Evolutionary conservation across 2,329 filamentous ascomycete species (phyloP).

Genomic region (Fusarium newnesense): DNA sequence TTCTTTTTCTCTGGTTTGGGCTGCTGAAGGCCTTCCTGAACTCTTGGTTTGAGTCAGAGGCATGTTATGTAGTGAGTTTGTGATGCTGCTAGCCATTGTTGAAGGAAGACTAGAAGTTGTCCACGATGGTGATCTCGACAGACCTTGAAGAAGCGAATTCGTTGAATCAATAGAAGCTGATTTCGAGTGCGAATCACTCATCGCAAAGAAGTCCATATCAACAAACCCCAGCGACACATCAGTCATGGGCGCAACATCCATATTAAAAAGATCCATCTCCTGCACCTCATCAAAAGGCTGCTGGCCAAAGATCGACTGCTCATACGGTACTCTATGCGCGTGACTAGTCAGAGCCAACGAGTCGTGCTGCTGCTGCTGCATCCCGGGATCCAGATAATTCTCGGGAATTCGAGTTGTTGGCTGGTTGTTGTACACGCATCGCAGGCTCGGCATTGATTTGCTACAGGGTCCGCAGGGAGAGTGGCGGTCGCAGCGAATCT

Average conservation of each 20-base stretch:
- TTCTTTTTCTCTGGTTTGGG: background rate
- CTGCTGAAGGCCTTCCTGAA: background rate
- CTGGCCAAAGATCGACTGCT: background rate
- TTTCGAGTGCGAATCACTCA: background rate
- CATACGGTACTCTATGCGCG: background rate
- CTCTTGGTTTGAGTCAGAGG: too few relatives aligned
- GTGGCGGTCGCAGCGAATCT: conserved; percentile 9
- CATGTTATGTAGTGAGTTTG: background rate
- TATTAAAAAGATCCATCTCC: conserved; percentile 1
- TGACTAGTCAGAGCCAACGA: background rate
- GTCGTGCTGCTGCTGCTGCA: background rate
- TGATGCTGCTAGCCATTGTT: background rate
- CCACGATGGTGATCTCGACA: background rate
- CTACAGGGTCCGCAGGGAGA: conserved; percentile 5
- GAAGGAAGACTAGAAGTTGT: background rate
- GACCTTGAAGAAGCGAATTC: background rate
- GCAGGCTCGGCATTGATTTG: conserved; percentile 4
- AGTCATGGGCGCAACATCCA: background rate
- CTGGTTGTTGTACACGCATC: conserved; percentile 8
- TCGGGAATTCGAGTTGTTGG: background rate
- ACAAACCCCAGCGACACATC: background rate
- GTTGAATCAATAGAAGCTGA: background rate
- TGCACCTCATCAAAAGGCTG: background rate
- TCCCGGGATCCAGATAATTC: background rate
- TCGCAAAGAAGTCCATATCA: background rate